phyloP scores from a whole-genome alignment of 2,329 filamentous ascomycete genomes.

The Coniochaeta pulveracea region DNA sequence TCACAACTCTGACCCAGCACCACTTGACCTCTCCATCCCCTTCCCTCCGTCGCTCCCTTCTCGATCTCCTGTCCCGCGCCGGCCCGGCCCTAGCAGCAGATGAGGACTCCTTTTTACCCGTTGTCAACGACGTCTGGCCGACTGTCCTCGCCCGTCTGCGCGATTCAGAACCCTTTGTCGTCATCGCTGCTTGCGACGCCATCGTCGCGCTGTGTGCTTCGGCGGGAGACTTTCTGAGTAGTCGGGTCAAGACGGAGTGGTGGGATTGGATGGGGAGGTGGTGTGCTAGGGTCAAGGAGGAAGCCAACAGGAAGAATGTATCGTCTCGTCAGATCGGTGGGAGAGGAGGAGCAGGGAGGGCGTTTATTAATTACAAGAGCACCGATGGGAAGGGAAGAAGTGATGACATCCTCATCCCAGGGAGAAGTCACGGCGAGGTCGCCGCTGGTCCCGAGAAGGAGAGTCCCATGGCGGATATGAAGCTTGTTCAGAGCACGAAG shows the following conservation, averaged over 20 bases:
- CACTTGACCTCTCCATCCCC: slow-evolving; percentile 82
- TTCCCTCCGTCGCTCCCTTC: slow-evolving; percentile 63
- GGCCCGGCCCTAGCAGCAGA: slow-evolving; percentile 61
- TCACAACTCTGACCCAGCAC: slow-evolving; percentile 76
- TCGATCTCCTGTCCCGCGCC: slow-evolving; percentile 65
- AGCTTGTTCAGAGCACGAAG: not conserved
- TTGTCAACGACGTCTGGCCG: slow-evolving; percentile 87
- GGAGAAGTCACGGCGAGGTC: not conserved
- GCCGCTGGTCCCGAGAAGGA: not conserved
- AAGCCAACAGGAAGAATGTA: slow-evolving; percentile 18
- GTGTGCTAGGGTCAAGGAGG: slow-evolving; percentile 31
- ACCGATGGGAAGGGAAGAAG: too few relatives aligned
- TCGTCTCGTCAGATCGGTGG: slow-evolving; percentile 4
- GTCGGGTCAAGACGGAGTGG: slow-evolving; percentile 65
- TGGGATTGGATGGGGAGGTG: slow-evolving; percentile 35
- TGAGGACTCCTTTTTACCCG: slow-evolving; percentile 74
- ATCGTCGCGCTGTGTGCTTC: slow-evolving; percentile 56
- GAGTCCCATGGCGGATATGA: not conserved
- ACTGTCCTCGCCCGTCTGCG: slow-evolving; percentile 59
- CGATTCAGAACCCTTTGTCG: slow-evolving; percentile 57
- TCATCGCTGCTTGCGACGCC: slow-evolving; percentile 57
- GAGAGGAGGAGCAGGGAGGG: not conserved
- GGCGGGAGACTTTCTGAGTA: slow-evolving; percentile 72
- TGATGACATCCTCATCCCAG: slow-evolving; percentile 11
- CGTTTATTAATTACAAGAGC: too few relatives aligned